These are phyloP conservation scores for Backusella tuberculispora DNA, from an alignment of 192 early-diverging fungal genomes.

Conservation along the genomic window DNA sequence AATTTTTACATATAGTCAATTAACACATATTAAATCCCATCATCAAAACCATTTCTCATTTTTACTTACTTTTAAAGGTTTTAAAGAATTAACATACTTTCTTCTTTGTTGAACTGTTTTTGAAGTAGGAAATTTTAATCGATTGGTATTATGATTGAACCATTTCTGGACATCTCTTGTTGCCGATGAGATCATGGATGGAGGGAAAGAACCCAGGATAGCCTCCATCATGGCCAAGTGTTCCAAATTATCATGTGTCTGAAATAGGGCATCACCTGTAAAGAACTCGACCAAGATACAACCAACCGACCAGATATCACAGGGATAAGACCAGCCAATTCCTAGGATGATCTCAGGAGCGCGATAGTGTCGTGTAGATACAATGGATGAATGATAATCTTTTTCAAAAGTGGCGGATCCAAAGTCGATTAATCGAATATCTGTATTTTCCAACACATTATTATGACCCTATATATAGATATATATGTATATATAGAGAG, in stretches of 20 bases:
- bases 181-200: slow-evolving; percentile 59
- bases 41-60: not conserved
- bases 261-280: slow-evolving; percentile 95
- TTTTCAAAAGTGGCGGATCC: slow-evolving; percentile 93
- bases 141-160: slow-evolving; percentile 44
- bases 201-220: slow-evolving; percentile 80
- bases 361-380: slow-evolving; percentile 94
- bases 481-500: not conserved
- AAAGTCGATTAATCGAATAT: slow-evolving; percentile 95
- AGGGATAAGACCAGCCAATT: slow-evolving; percentile 93
- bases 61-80: slow-evolving; percentile 54
- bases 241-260: slow-evolving; percentile 97
- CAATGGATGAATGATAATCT: slow-evolving; percentile 90
- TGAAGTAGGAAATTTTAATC: slow-evolving; percentile 57
- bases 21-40: too few relatives aligned
- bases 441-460: slow-evolving; percentile 56
- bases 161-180: slow-evolving; percentile 54
- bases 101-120: slow-evolving; percentile 58
- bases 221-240: slow-evolving; percentile 97
- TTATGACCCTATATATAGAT: not conserved
- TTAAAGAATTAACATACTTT: slow-evolving; percentile 65
- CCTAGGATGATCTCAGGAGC: slow-evolving; percentile 93
- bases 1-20: slow-evolving; percentile 23
- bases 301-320: slow-evolving; percentile 98
- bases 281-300: slow-evolving; percentile 96